Conservation (phyloP, 1,139 yeast genomes). For the Yamadazyma jaroonii region DNA sequence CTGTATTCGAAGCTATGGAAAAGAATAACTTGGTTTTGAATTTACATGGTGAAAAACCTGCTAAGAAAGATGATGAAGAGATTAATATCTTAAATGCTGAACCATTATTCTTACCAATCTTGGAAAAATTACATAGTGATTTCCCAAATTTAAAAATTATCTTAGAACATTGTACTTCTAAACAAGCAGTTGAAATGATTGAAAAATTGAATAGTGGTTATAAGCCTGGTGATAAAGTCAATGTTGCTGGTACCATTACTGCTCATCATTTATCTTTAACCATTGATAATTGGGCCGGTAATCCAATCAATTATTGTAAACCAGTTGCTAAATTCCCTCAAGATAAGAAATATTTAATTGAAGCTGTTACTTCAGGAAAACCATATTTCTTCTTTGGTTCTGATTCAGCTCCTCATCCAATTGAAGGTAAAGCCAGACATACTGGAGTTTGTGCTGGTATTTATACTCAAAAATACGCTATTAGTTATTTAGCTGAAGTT, state of each 20-base stretch:
- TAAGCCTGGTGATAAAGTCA: slow-evolving; percentile 39
- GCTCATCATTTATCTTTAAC: slow-evolving; percentile 91
- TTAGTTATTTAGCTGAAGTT: slow-evolving; percentile 82
- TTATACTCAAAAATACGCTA: slow-evolving; percentile 80
- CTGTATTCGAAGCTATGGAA: slow-evolving; percentile 86
- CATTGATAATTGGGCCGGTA: slow-evolving; percentile 95
- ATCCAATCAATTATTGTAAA: slow-evolving; percentile 91
- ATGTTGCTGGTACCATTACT: slow-evolving; percentile 89
- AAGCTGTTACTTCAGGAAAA: slow-evolving; percentile 89
- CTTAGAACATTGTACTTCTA: slow-evolving; percentile 93
- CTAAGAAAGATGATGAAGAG: slow-evolving; percentile 46
- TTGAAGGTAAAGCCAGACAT: slow-evolving; percentile 71
- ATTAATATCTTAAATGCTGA: slow-evolving; percentile 94
- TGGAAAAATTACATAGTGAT: slow-evolving; percentile 69
- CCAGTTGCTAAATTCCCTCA: slow-evolving; percentile 94
- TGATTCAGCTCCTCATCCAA: slow-evolving; percentile 96
- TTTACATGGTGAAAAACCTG: slow-evolving; percentile 94
- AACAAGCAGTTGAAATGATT: slow-evolving; percentile 79
- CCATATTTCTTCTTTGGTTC: slow-evolving; percentile 96
- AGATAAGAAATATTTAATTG: slow-evolving; percentile 75
- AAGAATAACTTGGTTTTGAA: slow-evolving; percentile 73
- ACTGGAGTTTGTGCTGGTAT: slow-evolving; percentile 96
- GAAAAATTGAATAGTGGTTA: slow-evolving; percentile 61
- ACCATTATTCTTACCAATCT: slow-evolving; percentile 88
- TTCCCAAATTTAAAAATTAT: slow-evolving; percentile 88